Evolutionary conservation across 2,329 filamentous ascomycete genomes (phyloP), one percentile per base, ranked within the genome.

Genomic region (Fusarium ramigenum): DNA sequence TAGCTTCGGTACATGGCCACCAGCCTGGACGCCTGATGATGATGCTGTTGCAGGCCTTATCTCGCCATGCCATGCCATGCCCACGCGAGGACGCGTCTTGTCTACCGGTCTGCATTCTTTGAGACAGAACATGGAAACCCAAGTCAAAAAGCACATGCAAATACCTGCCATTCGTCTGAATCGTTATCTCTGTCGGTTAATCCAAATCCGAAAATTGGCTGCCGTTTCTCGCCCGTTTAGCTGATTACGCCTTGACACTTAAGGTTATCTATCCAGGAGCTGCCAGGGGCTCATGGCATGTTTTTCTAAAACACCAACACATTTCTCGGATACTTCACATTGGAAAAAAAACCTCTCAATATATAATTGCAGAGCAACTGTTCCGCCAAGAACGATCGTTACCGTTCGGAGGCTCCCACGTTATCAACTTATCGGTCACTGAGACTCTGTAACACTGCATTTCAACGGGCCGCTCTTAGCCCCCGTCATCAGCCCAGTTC

Each of bases 41-140:
- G 52, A 64, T 62, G 52, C 50, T 63, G 64, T 43, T 65, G 64
- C 46, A 66, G 54, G 54, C 49, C 76, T 78, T 78, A 78, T 78
- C 76, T 78, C 61, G 53, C 49, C 72, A 73, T 70, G 64, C 58
- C 62, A 63, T 62, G 53, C 52, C 74, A 70, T 71, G 63, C 53
- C 58, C 54, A 52, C 50, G 39, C 53, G 19, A 66, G 63, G 52
- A 60, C 47, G 50, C 25, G 54, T 39, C 54, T 60, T 49, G 57
- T 54, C 49, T 61, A 28, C 40, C 40, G 40, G 50, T 23, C 39
- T 66, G 59, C 53, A 66, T 67, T 70, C 54, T 59, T 47, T 64
- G 64, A 71, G 63, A 69, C 62, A 59, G 57, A 43, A 67, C 58
- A 59, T 64, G 56, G 47, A 37, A 68, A 39, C 44, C 37, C 36